Percentiles rank a stretch among this genome's conserved stretches.
phyloP scores from a whole-genome alignment of 2,329 filamentous ascomycete species.

The Apiospora kogelbergensis region DNA sequence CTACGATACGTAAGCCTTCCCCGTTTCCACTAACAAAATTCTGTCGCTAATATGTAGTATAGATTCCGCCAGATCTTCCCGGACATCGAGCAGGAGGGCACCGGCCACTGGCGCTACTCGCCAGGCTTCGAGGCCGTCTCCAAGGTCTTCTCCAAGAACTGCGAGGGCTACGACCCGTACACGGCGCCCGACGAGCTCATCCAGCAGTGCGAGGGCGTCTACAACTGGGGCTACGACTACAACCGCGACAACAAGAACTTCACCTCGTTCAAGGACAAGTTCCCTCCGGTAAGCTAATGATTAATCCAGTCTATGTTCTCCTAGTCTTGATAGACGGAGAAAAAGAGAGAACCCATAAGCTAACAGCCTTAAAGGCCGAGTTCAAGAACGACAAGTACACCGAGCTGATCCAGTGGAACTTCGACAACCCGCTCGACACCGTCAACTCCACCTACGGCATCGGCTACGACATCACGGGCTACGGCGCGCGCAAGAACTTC shows the following conservation, averaged over 20 bases:
- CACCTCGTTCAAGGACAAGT: constrained; percentile 46
- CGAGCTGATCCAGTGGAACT: constrained; percentile 50
- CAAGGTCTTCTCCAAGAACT: constrained; percentile 27
- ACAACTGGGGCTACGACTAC: constrained; percentile 52
- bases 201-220: constrained; percentile 47
- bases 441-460: constrained; percentile 41
- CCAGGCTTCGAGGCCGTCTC: constrained; percentile 38
- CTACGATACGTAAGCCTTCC: constrained; percentile 42
- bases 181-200: constrained; percentile 29
- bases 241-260: constrained; percentile 49
- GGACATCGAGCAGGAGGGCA: constrained; percentile 40
- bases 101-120: constrained; percentile 39
- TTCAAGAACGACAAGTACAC: constrained; percentile 56
- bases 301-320: too few species aligned
- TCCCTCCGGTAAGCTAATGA: constrained; percentile 35
- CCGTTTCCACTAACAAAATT: too few species aligned
- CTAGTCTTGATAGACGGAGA: too few species aligned
- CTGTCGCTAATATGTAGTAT: too few species aligned
- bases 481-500: constrained; percentile 45
- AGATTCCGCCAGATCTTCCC: constrained; percentile 54
- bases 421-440: constrained; percentile 41
- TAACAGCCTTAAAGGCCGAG: constrained; percentile 18
- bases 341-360: background rate
- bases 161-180: constrained; percentile 27
- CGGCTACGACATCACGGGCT: constrained; percentile 50